phyloP scores from a whole-genome alignment of 345 rosid species.

The Acer saccharum region DNA sequence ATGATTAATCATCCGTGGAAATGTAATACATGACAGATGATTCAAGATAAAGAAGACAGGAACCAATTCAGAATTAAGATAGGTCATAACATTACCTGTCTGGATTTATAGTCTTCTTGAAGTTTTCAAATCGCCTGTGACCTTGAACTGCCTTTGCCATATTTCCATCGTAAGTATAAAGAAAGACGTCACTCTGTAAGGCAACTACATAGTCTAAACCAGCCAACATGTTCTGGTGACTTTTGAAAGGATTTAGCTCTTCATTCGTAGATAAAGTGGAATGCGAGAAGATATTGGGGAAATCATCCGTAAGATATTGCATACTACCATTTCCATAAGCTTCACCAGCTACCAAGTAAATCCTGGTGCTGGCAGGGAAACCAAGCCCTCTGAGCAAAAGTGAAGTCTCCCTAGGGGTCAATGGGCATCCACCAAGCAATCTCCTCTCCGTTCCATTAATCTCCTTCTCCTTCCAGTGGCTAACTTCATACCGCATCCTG shows the following conservation, averaged over 20 bases:
- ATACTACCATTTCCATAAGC: conserved; percentile 88
- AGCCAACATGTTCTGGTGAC: conserved; percentile 94
- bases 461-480: conserved; percentile 94
- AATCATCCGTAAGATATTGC: conserved; percentile 66
- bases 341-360: conserved; percentile 96
- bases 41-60: conserved; percentile 9
- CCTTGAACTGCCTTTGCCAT: conserved; percentile 99
- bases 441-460: conserved; percentile 91
- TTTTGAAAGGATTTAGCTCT: conserved; percentile 71
- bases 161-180: conserved; percentile 90
- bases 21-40: neutral
- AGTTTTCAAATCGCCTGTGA: conserved; percentile 82
- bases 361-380: conserved; percentile 72
- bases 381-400: conserved; percentile 83
- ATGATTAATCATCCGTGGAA: neutral
- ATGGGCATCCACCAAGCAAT: conserved; percentile 87
- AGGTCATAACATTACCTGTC: conserved; percentile 58
- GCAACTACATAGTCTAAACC: conserved; percentile 92
- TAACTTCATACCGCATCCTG: conserved; percentile 79
- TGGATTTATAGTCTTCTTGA: conserved; percentile 85
- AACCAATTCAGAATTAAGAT: neutral
- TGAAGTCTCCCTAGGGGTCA: conserved; percentile 93
- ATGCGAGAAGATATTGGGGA: conserved; percentile 82
- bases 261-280: conserved; percentile 71
- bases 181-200: conserved; percentile 81